Evolutionary conservation across 768 basidiomycete species (phyloP).

Genomic region (Hysterangium stoloniferum): DNA sequence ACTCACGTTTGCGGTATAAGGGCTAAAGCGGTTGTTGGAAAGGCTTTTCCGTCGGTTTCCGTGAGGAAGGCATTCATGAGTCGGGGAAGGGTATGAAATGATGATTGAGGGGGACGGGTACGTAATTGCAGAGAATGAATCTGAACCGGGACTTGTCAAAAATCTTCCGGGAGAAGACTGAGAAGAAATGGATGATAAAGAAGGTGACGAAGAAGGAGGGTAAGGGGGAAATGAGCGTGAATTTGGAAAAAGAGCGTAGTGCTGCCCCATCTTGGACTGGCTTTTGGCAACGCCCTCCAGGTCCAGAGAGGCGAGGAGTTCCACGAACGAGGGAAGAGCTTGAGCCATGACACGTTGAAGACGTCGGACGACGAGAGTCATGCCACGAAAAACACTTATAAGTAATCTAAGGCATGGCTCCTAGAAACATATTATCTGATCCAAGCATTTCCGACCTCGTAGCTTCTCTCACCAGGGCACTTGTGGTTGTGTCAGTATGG

Average conservation of each 20-base stretch:
- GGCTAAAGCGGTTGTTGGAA: slow-evolving; percentile 1
- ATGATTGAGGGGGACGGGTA: background rate
- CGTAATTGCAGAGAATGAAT: background rate
- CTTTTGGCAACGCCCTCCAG: slow-evolving; percentile 51
- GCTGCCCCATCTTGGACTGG: slow-evolving; percentile 22
- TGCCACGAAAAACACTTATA: background rate
- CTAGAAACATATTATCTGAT: slow-evolving; percentile 1
- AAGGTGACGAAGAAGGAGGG: slow-evolving; percentile 40
- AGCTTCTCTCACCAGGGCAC: background rate
- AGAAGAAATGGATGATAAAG: slow-evolving; percentile 30
- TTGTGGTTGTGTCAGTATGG: background rate
- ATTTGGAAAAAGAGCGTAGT: slow-evolving; percentile 21
- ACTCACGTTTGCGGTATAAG: slow-evolving; percentile 3
- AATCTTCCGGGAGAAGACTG: slow-evolving; percentile 17
- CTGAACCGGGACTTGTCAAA: background rate
- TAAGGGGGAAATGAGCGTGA: slow-evolving; percentile 32
- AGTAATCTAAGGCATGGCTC: background rate
- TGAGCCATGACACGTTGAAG: slow-evolving; percentile 39
- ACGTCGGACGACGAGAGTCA: background rate
- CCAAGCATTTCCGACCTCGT: background rate
- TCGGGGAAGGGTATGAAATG: slow-evolving; percentile 1
- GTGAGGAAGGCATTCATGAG: background rate
- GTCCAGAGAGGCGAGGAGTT: slow-evolving; percentile 80
- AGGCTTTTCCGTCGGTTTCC: slow-evolving; percentile 2
- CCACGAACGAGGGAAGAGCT: slow-evolving; percentile 77